phyloP scores from a whole-genome alignment of 1,284 basidiomycete species.

The Laetiporus sulphureus region DNA sequence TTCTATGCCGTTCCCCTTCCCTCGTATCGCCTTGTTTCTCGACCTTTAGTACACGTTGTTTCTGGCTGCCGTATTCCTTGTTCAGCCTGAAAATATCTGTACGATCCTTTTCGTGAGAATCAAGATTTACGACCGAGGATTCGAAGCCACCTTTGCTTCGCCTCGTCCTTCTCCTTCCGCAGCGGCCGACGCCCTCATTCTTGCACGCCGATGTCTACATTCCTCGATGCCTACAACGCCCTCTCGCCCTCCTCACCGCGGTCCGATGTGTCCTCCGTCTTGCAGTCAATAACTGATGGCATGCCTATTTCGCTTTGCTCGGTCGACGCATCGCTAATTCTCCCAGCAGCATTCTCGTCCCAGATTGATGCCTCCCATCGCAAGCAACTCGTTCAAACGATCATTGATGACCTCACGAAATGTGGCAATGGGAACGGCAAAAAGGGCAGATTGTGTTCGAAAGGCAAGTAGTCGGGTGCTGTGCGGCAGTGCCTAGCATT shows the following conservation, averaged over 20 bases:
- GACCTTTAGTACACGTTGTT: too few relatives aligned
- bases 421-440: constrained; percentile 26
- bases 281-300: constrained; percentile 45
- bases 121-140: too few relatives aligned
- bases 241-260: constrained; percentile 39
- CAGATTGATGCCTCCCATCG: constrained; percentile 38
- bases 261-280: constrained; percentile 36
- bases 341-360: constrained; percentile 31
- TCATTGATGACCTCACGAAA: constrained; percentile 54
- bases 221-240: constrained; percentile 36
- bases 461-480: constrained; percentile 40
- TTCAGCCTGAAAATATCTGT: too few relatives aligned
- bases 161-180: too few relatives aligned
- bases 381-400: constrained; percentile 42
- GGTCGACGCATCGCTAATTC: constrained; percentile 1
- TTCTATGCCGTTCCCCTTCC: too few relatives aligned
- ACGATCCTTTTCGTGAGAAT: too few relatives aligned
- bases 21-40: too few relatives aligned
- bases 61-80: too few relatives aligned
- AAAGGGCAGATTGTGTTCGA: constrained; percentile 39
- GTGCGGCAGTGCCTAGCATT: not conserved
- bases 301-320: constrained; percentile 9
- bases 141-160: too few relatives aligned
- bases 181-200: not conserved
- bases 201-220: constrained; percentile 20